phyloP scores from a whole-genome alignment of 2,329 filamentous ascomycete species.

The Hypoxylon sp. region DNA sequence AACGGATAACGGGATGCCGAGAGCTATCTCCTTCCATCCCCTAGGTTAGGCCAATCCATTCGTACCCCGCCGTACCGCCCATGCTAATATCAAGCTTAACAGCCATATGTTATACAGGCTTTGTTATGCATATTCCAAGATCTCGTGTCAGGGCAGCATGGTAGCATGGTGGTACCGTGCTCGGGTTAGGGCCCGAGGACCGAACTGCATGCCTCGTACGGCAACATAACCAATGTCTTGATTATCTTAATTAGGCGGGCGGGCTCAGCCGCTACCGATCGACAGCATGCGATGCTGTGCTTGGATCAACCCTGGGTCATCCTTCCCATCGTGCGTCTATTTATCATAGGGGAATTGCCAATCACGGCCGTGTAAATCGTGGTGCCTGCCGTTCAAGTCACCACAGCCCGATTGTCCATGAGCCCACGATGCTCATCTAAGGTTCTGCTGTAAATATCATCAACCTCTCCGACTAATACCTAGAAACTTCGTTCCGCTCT shows the following conservation, averaged over 20 bases:
- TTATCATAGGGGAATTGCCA: constrained; percentile 31
- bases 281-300: constrained; percentile 14
- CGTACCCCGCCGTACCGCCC: constrained; percentile 17
- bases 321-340: constrained; percentile 23
- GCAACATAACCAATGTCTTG: not conserved
- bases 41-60: constrained; percentile 19
- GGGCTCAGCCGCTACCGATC: constrained; percentile 19
- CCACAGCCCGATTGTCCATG: constrained; percentile 28
- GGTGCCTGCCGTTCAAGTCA: constrained; percentile 25
- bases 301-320: constrained; percentile 25
- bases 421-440: constrained; percentile 21
- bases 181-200: constrained; percentile 27
- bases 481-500: not conserved
- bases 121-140: constrained; percentile 18
- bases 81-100: constrained; percentile 15
- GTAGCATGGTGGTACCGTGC: constrained; percentile 8
- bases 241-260: constrained; percentile 19
- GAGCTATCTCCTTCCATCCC: constrained; percentile 19
- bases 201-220: constrained; percentile 27
- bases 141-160: constrained; percentile 19
- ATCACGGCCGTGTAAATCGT: constrained; percentile 28
- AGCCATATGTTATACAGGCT: constrained; percentile 21
- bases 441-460: constrained; percentile 18
- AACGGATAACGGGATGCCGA: constrained; percentile 5
- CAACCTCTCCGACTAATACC: constrained; percentile 5